A percentile compares a stretch with the other conserved stretches of the same genome.
Conservation (phyloP, 2,329 filamentous ascomycete species). For the Truncatella angustata region DNA sequence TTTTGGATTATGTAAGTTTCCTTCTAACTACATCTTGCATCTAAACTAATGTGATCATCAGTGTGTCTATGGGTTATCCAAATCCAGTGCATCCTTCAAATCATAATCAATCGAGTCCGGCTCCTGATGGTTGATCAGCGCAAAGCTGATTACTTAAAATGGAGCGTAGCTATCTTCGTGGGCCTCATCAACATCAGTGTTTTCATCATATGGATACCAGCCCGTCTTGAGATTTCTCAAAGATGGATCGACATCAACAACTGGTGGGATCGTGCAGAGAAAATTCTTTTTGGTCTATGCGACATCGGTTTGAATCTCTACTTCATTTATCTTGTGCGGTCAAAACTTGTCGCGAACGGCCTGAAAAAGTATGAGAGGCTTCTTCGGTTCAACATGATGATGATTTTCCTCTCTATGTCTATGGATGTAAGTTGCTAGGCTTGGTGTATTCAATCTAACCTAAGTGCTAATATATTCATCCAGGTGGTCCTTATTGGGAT, state of each 20-base stretch:
- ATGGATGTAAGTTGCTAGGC: constrained; percentile 33
- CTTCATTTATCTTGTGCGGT: constrained; percentile 43
- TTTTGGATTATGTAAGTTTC: constrained; percentile 8
- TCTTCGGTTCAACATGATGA: constrained; percentile 42
- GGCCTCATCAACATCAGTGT: constrained; percentile 47
- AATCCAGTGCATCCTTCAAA: constrained; percentile 48
- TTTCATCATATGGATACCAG: constrained; percentile 50
- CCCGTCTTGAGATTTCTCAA: constrained; percentile 38
- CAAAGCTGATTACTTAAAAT: constrained; percentile 36
- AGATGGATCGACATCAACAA: constrained; percentile 40
- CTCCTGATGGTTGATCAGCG: constrained; percentile 40
- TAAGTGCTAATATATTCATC: no score
- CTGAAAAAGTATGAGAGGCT: constrained; percentile 44
- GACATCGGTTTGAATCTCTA: constrained; percentile 44
- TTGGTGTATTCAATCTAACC: no score
- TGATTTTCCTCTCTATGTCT: constrained; percentile 42
- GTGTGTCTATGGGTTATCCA: constrained; percentile 31
- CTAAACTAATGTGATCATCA: neutral
- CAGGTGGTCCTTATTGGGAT: constrained; percentile 35
- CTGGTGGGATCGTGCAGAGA: constrained; percentile 49
- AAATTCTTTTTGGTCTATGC: constrained; percentile 42
- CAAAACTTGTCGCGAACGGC: constrained; percentile 42
- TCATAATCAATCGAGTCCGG: constrained; percentile 48
- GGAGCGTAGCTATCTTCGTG: constrained; percentile 37
- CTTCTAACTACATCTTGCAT: neutral